These are phyloP conservation scores for Vigna nakashimae DNA, from an alignment of 306 rosid genomes.

Conservation along the genomic window DNA sequence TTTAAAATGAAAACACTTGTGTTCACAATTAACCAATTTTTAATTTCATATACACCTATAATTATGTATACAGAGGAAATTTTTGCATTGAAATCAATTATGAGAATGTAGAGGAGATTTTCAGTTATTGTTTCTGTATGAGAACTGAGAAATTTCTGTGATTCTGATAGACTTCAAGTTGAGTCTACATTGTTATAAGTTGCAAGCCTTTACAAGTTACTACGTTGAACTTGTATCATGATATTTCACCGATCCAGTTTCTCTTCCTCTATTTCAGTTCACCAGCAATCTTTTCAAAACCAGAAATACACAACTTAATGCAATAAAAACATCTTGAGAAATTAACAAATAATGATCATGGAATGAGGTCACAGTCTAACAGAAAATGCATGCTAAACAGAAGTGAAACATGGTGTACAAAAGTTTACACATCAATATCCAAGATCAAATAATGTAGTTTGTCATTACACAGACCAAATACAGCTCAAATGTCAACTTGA, in stretches of 20 bases:
- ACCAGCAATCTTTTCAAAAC: too few species aligned
- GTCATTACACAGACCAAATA: not conserved
- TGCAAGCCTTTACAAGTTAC: not conserved
- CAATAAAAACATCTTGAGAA: too few species aligned
- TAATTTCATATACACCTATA: conserved; percentile 12
- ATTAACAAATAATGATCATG: too few species aligned
- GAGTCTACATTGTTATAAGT: not conserved
- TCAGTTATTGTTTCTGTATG: conserved; percentile 4
- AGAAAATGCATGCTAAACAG: too few species aligned
- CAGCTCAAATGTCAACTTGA: too few species aligned
- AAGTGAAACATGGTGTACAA: too few species aligned
- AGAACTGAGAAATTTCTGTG: conserved; percentile 12
- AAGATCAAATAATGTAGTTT: conserved; percentile 1
- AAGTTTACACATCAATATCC: not conserved
- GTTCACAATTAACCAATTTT: not conserved
- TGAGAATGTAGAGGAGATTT: not conserved
- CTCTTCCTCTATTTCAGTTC: too few species aligned
- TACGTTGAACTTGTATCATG: too few species aligned
- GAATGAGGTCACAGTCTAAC: too few species aligned
- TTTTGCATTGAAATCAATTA: not conserved
- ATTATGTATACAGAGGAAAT: not conserved
- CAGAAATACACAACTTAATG: too few species aligned
- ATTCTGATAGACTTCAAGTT: not conserved
- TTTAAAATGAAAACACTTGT: not conserved
- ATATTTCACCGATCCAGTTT: too few species aligned